A percentile compares a stretch with the other conserved stretches of the same genome.
Evolutionary conservation across 2,329 filamentous ascomycete genomes (phyloP).

Genomic region (Metarhizium rileyi): DNA sequence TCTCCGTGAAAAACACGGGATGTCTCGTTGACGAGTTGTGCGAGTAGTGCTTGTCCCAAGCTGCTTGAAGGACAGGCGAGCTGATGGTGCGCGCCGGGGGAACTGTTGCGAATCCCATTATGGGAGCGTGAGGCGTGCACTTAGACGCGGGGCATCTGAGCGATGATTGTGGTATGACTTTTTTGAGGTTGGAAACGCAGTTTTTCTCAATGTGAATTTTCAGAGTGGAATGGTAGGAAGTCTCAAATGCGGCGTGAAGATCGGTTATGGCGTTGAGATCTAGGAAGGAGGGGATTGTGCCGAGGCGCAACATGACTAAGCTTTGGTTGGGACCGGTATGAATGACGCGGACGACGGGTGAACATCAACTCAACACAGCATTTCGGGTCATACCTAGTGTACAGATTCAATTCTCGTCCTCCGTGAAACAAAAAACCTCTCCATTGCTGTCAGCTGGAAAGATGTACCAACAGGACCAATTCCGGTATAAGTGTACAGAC

Average conservation of each 20-base stretch:
- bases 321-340: not conserved
- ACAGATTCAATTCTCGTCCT: not conserved
- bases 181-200: not conserved
- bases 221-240: not conserved
- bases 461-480: not conserved
- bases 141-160: too few species aligned
- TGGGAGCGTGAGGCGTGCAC: too few species aligned
- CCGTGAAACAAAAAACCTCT: not conserved
- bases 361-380: not conserved
- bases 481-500: not conserved
- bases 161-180: too few species aligned
- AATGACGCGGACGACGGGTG: not conserved
- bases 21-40: slow-evolving; percentile 54
- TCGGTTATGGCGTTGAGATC: not conserved
- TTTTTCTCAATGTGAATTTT: not conserved
- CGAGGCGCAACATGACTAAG: not conserved
- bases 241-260: not conserved
- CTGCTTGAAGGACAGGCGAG: slow-evolving; percentile 12
- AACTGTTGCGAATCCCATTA: not conserved
- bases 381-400: not conserved
- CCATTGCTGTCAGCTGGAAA: not conserved
- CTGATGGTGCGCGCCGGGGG: not conserved
- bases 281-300: not conserved
- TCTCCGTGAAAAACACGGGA: slow-evolving; percentile 66
- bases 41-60: slow-evolving; percentile 16